Evolutionary conservation across 2,329 filamentous ascomycete genomes (phyloP).

Genomic region (Shiraia bambusicola): DNA sequence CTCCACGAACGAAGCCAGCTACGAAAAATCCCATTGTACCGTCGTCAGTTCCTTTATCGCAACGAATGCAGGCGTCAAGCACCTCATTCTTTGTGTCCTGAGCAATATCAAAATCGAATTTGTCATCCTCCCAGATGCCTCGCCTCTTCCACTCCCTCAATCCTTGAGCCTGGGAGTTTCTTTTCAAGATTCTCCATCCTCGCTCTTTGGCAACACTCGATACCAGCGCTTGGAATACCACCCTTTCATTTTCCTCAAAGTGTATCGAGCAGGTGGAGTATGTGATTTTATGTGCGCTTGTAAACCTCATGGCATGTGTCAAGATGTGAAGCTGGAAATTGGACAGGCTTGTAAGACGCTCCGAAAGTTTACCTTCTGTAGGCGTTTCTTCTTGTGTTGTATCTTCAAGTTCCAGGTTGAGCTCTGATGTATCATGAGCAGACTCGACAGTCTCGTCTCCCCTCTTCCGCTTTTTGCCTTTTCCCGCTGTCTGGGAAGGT

Average conservation of each 20-base stretch:
- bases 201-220: slow-evolving; percentile 65
- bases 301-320: slow-evolving; percentile 81
- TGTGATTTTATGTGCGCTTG: slow-evolving; percentile 65
- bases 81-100: slow-evolving; percentile 40
- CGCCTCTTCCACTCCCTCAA: slow-evolving; percentile 74
- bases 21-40: slow-evolving; percentile 97
- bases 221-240: slow-evolving; percentile 70
- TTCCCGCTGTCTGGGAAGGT: slow-evolving; percentile 17
- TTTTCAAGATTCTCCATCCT: slow-evolving; percentile 76
- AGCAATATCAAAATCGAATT: slow-evolving; percentile 45
- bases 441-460: slow-evolving; percentile 7
- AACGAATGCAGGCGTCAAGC: slow-evolving; percentile 76
- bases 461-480: slow-evolving; percentile 39
- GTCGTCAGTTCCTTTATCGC: slow-evolving; percentile 75
- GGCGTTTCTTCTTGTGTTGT: slow-evolving; percentile 43
- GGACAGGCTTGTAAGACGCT: slow-evolving; percentile 71
- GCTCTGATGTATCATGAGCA: slow-evolving; percentile 11
- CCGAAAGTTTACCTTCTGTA: slow-evolving; percentile 38
- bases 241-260: slow-evolving; percentile 82
- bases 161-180: slow-evolving; percentile 73
- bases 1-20: slow-evolving; percentile 73
- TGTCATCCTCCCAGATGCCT: slow-evolving; percentile 47
- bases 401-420: slow-evolving; percentile 31
- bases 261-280: slow-evolving; percentile 95
- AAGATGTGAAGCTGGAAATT: slow-evolving; percentile 81